These are phyloP conservation scores for Podospora bellae-mahoneyi DNA, from an alignment of 495 filamentous ascomycete species.

Conservation along the genomic window DNA sequence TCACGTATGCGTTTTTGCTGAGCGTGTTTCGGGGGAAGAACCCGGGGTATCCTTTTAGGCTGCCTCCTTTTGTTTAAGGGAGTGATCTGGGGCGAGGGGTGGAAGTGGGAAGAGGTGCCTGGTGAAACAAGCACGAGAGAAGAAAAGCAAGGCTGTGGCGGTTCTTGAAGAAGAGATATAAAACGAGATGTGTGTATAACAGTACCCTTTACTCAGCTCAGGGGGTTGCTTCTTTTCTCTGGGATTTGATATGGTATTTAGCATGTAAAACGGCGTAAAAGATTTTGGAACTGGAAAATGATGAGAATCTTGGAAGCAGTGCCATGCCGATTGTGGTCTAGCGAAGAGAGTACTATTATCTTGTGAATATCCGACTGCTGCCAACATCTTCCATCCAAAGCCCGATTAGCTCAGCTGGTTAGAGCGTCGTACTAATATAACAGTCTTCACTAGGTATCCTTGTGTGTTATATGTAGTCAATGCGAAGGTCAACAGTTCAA, in stretches of 20 bases:
- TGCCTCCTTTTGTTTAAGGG: conserved; percentile 74
- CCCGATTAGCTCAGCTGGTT: neutral
- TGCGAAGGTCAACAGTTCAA: neutral
- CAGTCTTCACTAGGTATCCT: neutral
- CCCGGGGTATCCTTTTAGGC: conserved; percentile 86
- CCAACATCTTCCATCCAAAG: neutral
- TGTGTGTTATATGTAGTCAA: neutral
- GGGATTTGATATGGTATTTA: neutral
- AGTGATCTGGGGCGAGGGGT: neutral
- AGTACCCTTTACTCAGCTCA: neutral
- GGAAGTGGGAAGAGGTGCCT: neutral
- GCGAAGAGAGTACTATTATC: neutral
- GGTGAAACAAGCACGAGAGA: neutral
- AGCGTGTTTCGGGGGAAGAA: conserved; percentile 95
- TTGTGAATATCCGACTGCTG: neutral
- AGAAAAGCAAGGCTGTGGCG: neutral
- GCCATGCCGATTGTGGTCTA: neutral
- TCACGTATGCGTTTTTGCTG: conserved; percentile 89
- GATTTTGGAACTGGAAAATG: neutral
- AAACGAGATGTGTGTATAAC: neutral
- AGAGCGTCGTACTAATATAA: neutral
- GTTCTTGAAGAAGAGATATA: neutral
- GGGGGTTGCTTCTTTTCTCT: neutral
- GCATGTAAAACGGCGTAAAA: neutral
- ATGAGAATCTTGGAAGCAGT: neutral